Evolutionary conservation across 805 yeast genomes (phyloP).

Genomic region (Scheffersomyces spartinae): DNA sequence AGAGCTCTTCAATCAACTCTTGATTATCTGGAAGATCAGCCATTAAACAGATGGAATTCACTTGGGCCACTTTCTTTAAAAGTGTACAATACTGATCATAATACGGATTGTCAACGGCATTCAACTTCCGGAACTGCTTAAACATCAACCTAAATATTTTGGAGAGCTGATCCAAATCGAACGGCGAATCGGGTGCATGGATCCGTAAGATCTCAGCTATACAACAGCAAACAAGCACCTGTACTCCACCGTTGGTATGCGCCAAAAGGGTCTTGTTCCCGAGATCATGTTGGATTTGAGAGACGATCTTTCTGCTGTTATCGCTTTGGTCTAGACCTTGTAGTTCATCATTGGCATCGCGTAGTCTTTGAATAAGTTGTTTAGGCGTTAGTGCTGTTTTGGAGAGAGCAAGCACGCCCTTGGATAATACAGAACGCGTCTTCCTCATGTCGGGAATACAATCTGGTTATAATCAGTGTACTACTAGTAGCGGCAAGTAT

Average conservation of each 20-base stretch:
- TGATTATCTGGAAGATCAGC: constrained; percentile 63
- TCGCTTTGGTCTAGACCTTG: too few species aligned
- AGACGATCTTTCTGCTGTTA: too few species aligned
- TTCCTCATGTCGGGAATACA: too few species aligned
- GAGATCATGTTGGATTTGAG: constrained; percentile 37
- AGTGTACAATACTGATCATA: constrained; percentile 53
- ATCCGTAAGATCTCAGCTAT: constrained; percentile 64
- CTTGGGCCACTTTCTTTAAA: constrained; percentile 60
- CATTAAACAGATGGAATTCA: constrained; percentile 59
- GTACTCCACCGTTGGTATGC: constrained; percentile 58
- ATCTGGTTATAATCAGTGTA: too few species aligned
- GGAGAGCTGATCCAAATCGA: constrained; percentile 47
- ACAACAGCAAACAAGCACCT: constrained; percentile 61
- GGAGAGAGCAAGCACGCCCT: too few species aligned
- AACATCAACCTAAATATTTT: constrained; percentile 59
- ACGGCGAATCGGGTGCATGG: constrained; percentile 89
- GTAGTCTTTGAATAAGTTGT: too few species aligned
- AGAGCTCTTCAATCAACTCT: constrained; percentile 40
- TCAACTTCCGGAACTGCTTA: constrained; percentile 45
- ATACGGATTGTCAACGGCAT: constrained; percentile 41
- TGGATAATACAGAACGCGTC: too few species aligned
- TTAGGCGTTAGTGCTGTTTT: too few species aligned
- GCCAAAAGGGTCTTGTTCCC: constrained; percentile 45
- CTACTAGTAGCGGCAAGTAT: too few species aligned
- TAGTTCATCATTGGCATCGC: too few species aligned